Evolutionary conservation across 2,329 filamentous ascomycete genomes (phyloP), one percentile per base, ranked within the genome.

Genomic region (Diaporthe citrichinensis): DNA sequence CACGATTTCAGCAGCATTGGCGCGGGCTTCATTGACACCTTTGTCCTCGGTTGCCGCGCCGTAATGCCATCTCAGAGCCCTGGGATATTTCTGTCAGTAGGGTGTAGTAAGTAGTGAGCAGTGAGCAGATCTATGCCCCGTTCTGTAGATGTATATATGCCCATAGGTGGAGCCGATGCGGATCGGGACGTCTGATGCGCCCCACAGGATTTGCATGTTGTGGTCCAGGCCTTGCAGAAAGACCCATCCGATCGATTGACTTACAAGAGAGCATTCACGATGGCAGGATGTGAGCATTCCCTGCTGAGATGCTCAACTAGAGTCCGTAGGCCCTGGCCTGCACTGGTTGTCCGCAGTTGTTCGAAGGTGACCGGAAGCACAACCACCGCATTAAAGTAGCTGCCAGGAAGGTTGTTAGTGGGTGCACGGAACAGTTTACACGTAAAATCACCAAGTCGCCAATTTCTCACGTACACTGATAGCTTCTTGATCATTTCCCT

Each of bases 1-100:
- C 20, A 95, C 93, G 77, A 95, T 94, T 85, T 96, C 94, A 81
- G 94, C 96, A 39, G 93, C 94, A 80, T 91, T 90, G 28, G 93
- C 93, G 72, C 94, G 89, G 20, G 93, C 90, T 74, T 93, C 90
- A 74, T 92, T 91, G 44, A 96, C 84, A 5, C 92, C 91, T 76
- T 91, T 90, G 75, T 93, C 87, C 77, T 94, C 92, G 46, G 88
- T 86, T 17, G 90, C 88, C 34, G 90, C 86, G 76, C 93, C 86
- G 80, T 92, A 96, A 80, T 96, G 93, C 87, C 93, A 94, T 81
- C 93, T 94, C 41, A 95, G 86, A 1, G 93, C 93, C 67, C 93
- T 95, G 74, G n/a, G 55, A 46, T 25, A 28, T 34, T 77, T 72
- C 62, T 51, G 36, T 73, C 39, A 74, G 73, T 71, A 49, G 57